phyloP scores from a whole-genome alignment of 148 eudicot genomes.

The Diospyros lotus region DNA sequence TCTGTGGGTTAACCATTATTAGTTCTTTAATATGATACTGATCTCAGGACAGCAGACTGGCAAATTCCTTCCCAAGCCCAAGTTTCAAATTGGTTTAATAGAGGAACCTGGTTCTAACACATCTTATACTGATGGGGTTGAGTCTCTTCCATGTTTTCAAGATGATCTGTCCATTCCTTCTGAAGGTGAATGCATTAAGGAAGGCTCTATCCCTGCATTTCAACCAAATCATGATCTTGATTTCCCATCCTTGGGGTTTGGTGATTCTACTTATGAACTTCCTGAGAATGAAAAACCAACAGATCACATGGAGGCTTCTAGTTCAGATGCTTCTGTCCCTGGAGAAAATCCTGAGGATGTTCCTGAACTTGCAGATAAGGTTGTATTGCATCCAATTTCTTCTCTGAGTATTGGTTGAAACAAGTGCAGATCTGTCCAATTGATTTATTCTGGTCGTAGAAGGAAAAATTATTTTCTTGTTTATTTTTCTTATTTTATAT shows the following conservation, averaged over 20 bases:
- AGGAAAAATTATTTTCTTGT: not conserved
- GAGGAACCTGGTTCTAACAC: conserved; percentile 7
- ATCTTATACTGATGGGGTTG: conserved; percentile 14
- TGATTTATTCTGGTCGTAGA: not conserved
- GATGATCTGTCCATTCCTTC: conserved; percentile 24
- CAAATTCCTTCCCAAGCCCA: conserved; percentile 61
- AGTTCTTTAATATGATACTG: conserved; percentile 11
- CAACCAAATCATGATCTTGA: conserved; percentile 28
- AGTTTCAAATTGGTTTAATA: conserved; percentile 24
- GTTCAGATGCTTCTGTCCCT: conserved; percentile 13
- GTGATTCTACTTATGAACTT: conserved; percentile 27
- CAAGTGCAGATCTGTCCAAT: not conserved
- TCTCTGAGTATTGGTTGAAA: not conserved
- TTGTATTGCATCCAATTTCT: conserved; percentile 16
- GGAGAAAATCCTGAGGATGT: conserved; percentile 10
- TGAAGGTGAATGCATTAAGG: conserved; percentile 24
- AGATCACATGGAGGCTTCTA: conserved; percentile 22
- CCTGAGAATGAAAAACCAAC: conserved; percentile 20
- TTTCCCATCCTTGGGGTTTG: conserved; percentile 26
- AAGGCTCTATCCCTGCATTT: conserved; percentile 20
- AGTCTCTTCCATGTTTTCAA: conserved; percentile 20
- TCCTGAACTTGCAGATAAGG: conserved; percentile 24
- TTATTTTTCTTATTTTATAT: not conserved
- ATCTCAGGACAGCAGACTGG: conserved; percentile 39
- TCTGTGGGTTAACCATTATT: not conserved